Base-by-base conservation (phyloP, 140 eudicot genomes). In the Anethum foeniculum region DNA sequence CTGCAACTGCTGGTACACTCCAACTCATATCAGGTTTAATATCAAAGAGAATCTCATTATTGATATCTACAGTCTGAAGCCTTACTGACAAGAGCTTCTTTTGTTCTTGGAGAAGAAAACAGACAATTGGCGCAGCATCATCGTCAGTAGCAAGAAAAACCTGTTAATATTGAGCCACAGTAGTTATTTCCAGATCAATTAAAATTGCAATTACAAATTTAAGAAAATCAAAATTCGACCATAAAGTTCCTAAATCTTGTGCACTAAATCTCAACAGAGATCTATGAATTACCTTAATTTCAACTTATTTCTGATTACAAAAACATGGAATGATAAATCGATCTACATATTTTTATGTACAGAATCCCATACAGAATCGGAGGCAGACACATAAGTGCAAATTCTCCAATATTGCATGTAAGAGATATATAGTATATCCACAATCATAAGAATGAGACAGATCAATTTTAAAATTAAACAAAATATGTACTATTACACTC, bases 71-170 rank as follows among this genome's bases (percentile, higher is more conserved):
- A 75, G 87, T 88, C 78, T 91, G 98, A 73, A 96, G 94, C 81
- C 96, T 87, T 76, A 93, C 82, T 7, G 92, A 84, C 71, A 87
- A 81, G 78, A 96, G 81, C 86, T 86, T 96, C 88, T 90, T 96
- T 85, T 93, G 99, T 68, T 96, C 99, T 89, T 89, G 97, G 76
- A 96, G 94, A 87, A 96, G 94, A 58, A 96, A 93, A 86, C 98
- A 96, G 68, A 90, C 80, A 77, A 96, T 87, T 51, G 97, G 99
- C 49, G 88, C 84, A 60, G 91, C 87, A 80, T 91, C 98, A 84
- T 86, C 84, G 77, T 96, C 97, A n/a, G 96, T 88, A 60, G 98
- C 98, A 89, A 96, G 75, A 84, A 96, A 95, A 3, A 96, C 97
- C 99, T 96, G 90, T 54, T 43, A 76, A 72, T 39, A 62, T 74